Base-by-base conservation (phyloP, 2,329 filamentous ascomycete species). In the Xylariaceae sp. region DNA sequence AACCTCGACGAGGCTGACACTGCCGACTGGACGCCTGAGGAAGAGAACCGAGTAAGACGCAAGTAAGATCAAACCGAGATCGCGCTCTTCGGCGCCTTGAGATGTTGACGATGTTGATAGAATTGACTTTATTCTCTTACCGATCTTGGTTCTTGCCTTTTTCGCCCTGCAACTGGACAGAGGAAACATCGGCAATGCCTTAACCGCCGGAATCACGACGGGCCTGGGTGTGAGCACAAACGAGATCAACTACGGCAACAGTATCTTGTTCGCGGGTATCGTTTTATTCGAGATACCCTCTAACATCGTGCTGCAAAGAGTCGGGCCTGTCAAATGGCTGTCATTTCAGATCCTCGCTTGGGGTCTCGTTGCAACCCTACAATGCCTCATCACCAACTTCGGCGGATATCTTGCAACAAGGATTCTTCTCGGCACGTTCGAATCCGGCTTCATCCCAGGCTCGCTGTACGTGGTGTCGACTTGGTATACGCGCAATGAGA, bases 381-480 rank as follows among this genome's bases (percentile, higher is more conserved):
- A 71, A 46, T 63, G 59, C 28, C 69, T 65, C 48, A 60, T 78
- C 31, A 66, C 58, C 1, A 70, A 75, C 48, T 69, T 70, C 16
- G 66, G 65, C 1, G 75, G 76, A 1, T 80, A 77, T 50, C 66
- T 80, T 1, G 60, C 71, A 2, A 70, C 72, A 0, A 69, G 77
- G 9, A 50, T 73, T 1, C 60, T 78, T 16, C 69, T 80, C 6
- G 77, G 77, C 0, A 63, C 80, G 31, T 69, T 72, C 9, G 78
- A 81, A 59, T 73, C 76, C 0, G 78, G 78, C 1, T 81, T 78
- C 48, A 80, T 79, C 17, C 77, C 77, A 0, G 77, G 75, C 0
- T 71, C 74, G 0, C 72, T 80, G 10, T 80, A 77, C 51, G 79
- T 76, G 0, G 63, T 80, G 3, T 78, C 77, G 0, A 77, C 72